phyloP scores from a whole-genome alignment of 148 eudicot genomes.

The Rhododendron ovatum region DNA sequence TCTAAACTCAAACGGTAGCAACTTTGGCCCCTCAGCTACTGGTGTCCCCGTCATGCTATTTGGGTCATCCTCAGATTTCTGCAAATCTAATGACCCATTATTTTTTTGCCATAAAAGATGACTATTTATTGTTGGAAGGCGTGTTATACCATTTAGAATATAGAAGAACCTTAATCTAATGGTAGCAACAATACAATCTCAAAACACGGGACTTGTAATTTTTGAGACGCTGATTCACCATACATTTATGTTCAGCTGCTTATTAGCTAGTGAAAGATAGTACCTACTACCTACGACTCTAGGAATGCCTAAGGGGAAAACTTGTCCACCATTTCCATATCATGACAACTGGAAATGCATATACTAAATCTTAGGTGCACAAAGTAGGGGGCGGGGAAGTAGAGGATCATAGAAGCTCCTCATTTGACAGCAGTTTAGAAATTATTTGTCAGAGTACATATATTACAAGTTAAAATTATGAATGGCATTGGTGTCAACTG shows the following conservation, averaged over 20 bases:
- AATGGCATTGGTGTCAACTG: not conserved
- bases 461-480: not conserved
- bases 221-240: not conserved
- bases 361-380: not conserved
- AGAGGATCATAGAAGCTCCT: not conserved
- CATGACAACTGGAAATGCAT: not conserved
- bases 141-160: not conserved
- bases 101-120: not conserved
- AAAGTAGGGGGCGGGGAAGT: not conserved
- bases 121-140: not conserved
- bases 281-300: not conserved
- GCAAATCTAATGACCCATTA: not conserved
- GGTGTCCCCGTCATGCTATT: not conserved
- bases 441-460: not conserved
- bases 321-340: not conserved
- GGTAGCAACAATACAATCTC: not conserved
- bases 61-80: not conserved
- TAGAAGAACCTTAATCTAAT: not conserved
- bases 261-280: not conserved
- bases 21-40: slow-evolving; percentile 21
- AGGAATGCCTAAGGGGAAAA: not conserved
- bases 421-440: not conserved
- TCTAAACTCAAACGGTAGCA: slow-evolving; percentile 51
- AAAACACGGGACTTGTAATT: not conserved
- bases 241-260: not conserved